Evolutionary conservation across 163 green algal species (phyloP).

Genomic region (Scenedesmus sp.): DNA sequence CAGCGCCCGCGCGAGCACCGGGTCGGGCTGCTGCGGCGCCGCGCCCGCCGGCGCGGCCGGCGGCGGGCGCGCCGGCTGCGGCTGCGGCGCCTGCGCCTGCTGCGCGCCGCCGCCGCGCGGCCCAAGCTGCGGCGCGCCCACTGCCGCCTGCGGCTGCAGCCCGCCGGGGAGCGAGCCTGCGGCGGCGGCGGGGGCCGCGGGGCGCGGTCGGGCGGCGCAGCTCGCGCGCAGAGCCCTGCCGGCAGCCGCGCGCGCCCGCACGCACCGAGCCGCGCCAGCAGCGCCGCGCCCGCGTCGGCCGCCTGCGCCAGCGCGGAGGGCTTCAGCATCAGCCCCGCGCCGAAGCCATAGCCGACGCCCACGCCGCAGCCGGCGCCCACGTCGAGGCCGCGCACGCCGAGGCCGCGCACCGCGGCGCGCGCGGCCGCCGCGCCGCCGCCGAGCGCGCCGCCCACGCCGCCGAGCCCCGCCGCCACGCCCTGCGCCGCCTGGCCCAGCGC

Average conservation of each 20-base stretch:
- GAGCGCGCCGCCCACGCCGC: not conserved
- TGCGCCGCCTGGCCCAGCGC: constrained; percentile 34
- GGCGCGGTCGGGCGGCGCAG: too few relatives aligned
- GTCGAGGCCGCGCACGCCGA: constrained; percentile 49
- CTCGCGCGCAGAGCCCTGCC: too few relatives aligned
- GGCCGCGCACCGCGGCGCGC: not conserved
- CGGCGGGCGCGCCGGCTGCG: not conserved
- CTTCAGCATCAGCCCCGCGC: constrained; percentile 54
- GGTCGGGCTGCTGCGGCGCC: not conserved
- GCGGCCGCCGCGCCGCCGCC: constrained; percentile 1
- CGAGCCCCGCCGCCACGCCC: constrained; percentile 44
- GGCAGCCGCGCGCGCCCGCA: constrained; percentile 14
- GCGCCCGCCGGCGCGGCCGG: not conserved
- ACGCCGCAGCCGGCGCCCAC: constrained; percentile 55
- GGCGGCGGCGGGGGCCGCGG: too few relatives aligned
- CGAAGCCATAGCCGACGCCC: constrained; percentile 54
- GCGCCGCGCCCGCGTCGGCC: not conserved
- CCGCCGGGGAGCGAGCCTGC: not conserved
- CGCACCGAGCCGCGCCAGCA: not conserved
- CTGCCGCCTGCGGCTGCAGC: not conserved
- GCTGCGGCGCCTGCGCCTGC: too few relatives aligned
- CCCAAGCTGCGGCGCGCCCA: not conserved
- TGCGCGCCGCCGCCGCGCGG: too few relatives aligned
- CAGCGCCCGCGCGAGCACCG: constrained; percentile 31
- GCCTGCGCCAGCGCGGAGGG: constrained; percentile 40